phyloP scores from a whole-genome alignment of 2,329 filamentous ascomycete genomes.

The Ophiostoma ulmi region DNA sequence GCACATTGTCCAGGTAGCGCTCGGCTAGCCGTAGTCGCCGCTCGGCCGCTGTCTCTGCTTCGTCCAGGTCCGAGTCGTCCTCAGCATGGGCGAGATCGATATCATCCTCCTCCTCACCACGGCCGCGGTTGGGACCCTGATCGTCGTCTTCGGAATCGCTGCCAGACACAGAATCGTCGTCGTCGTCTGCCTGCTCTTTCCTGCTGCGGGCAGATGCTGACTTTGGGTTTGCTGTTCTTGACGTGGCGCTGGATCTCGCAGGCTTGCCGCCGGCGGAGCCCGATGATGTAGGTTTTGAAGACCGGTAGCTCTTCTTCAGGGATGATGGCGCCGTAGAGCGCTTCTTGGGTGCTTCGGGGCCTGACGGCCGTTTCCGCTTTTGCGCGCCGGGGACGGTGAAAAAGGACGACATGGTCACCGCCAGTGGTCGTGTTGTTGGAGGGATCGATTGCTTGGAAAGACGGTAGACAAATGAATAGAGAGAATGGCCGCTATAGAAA shows the following conservation, averaged over 20 bases:
- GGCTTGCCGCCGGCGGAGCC: constrained; percentile 12
- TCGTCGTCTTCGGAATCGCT: constrained; percentile 68
- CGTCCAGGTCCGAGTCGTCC: constrained; percentile 55
- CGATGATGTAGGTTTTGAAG: not conserved
- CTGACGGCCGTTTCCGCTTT: constrained; percentile 73
- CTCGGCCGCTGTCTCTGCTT: constrained; percentile 84
- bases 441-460: not conserved
- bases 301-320: not conserved
- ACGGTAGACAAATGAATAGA: not conserved
- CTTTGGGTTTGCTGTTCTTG: not conserved
- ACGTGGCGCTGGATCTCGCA: constrained; percentile 12
- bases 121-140: constrained; percentile 59
- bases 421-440: not conserved
- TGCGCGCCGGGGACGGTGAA: constrained; percentile 84
- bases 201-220: constrained; percentile 28
- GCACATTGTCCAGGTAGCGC: constrained; percentile 85
- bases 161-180: constrained; percentile 41
- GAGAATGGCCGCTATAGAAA: not conserved
- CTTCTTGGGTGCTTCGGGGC: constrained; percentile 55
- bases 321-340: constrained; percentile 41
- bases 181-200: constrained; percentile 9
- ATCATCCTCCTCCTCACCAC: constrained; percentile 61
- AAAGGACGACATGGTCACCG: constrained; percentile 77
- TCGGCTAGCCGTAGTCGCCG: constrained; percentile 82
- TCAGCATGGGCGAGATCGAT: constrained; percentile 36